Conservation (phyloP, 2,329 filamentous ascomycete species). For the Ceratocystis eucalypticola region DNA sequence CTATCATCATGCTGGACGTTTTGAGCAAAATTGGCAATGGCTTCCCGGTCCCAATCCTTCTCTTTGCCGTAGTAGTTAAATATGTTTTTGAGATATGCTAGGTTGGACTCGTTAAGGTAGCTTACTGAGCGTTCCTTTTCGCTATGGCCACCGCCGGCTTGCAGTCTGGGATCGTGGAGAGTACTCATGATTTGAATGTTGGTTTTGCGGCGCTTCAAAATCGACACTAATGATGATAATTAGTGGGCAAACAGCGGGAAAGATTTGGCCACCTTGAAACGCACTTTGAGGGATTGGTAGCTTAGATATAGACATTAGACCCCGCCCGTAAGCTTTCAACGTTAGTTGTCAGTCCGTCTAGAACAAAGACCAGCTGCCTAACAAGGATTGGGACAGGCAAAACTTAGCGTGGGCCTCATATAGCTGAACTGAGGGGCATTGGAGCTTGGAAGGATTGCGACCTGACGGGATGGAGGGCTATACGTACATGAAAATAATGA, state of each 20-base stretch:
- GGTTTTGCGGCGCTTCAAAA: neutral
- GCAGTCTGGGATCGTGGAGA: slow-evolving; percentile 26
- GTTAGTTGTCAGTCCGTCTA: neutral
- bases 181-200: slow-evolving; percentile 5
- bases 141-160: slow-evolving; percentile 37
- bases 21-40: slow-evolving; percentile 34
- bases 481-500: neutral
- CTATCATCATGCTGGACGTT: slow-evolving; percentile 33
- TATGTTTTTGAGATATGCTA: slow-evolving; percentile 34
- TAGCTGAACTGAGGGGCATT: slow-evolving; percentile 7
- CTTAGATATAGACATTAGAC: neutral
- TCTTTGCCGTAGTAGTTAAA: slow-evolving; percentile 34
- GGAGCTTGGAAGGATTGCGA: neutral
- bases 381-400: neutral
- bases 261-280: neutral
- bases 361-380: neutral
- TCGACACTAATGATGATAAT: neutral
- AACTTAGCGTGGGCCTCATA: neutral
- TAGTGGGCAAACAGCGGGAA: neutral
- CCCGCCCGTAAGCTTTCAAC: neutral
- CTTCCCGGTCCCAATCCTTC: slow-evolving; percentile 34
- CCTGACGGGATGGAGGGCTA: neutral
- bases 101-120: slow-evolving; percentile 30
- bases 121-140: slow-evolving; percentile 31
- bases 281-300: neutral